phyloP scores from a whole-genome alignment of 805 yeast species.

The Kockiozyma suomiensis region DNA sequence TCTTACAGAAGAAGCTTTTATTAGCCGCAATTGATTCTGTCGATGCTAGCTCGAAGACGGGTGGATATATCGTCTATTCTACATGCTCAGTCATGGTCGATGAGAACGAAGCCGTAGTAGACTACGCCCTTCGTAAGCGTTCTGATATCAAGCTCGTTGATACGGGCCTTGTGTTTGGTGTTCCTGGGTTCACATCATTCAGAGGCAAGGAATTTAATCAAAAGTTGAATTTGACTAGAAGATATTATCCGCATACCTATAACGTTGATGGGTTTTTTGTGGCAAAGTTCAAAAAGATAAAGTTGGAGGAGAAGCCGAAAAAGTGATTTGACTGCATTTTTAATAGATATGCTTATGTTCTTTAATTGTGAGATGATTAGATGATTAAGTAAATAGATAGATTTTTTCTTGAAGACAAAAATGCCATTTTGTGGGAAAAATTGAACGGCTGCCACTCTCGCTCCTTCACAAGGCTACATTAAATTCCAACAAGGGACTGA shows the following conservation, averaged over 20 bases:
- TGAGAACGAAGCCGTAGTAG: conserved; percentile 98
- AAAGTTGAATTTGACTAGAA: conserved; percentile 75
- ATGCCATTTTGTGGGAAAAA: too few relatives aligned
- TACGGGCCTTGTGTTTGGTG: conserved; percentile 89
- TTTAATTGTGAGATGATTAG: too few relatives aligned
- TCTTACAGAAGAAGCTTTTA: conserved; percentile 89
- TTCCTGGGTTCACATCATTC: conserved; percentile 90
- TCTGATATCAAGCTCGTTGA: conserved; percentile 95
- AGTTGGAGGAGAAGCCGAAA: conserved; percentile 8
- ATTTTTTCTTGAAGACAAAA: too few relatives aligned
- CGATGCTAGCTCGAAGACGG: conserved; percentile 87
- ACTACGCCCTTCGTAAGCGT: conserved; percentile 92
- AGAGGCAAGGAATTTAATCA: conserved; percentile 90
- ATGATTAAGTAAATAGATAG: too few relatives aligned
- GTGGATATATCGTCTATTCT: conserved; percentile 93
- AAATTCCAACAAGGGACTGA: too few relatives aligned
- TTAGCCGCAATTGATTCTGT: conserved; percentile 97
- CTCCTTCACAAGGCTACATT: too few relatives aligned
- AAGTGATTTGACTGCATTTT: background rate
- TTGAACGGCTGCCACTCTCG: too few relatives aligned
- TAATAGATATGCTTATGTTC: too few relatives aligned
- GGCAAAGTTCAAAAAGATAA: conserved; percentile 86
- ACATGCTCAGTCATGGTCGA: conserved; percentile 98
- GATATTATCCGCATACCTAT: conserved; percentile 98
- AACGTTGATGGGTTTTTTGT: conserved; percentile 98